phyloP scores from a whole-genome alignment of 805 yeast species.

The Jamesozyma piceae region DNA sequence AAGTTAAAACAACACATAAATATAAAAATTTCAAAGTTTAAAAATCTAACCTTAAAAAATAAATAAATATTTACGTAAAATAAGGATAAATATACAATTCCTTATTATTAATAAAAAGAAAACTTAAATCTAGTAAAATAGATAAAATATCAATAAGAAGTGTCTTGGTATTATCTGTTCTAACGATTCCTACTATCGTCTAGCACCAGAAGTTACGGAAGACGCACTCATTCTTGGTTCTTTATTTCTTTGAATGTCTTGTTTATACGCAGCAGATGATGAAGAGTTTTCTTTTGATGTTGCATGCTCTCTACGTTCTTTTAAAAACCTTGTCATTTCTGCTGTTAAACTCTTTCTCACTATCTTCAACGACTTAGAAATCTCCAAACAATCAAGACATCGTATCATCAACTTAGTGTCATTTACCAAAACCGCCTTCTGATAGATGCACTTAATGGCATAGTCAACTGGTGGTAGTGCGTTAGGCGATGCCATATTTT shows the following conservation, averaged over 20 bases:
- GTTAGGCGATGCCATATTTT: constrained; percentile 45
- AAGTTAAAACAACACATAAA: no score
- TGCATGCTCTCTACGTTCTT: background rate
- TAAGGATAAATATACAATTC: no score
- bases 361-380: constrained; percentile 19
- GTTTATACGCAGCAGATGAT: background rate
- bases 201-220: no score
- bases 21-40: no score
- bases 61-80: no score
- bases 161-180: no score
- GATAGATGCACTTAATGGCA: constrained; percentile 50
- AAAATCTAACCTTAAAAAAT: no score
- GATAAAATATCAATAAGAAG: no score
- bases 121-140: no score
- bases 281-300: background rate
- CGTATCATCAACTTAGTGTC: constrained; percentile 51
- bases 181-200: no score
- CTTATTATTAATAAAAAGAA: no score
- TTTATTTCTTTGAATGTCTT: background rate
- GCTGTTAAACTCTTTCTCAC: constrained; percentile 8
- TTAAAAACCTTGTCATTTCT: constrained; percentile 3
- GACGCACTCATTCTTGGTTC: background rate
- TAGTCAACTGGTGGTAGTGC: constrained; percentile 48
- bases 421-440: constrained; percentile 49
- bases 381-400: constrained; percentile 26